Evolutionary conservation across 1,284 basidiomycete genomes (phyloP).

Genomic region (Cryptococcus amylolentus): DNA sequence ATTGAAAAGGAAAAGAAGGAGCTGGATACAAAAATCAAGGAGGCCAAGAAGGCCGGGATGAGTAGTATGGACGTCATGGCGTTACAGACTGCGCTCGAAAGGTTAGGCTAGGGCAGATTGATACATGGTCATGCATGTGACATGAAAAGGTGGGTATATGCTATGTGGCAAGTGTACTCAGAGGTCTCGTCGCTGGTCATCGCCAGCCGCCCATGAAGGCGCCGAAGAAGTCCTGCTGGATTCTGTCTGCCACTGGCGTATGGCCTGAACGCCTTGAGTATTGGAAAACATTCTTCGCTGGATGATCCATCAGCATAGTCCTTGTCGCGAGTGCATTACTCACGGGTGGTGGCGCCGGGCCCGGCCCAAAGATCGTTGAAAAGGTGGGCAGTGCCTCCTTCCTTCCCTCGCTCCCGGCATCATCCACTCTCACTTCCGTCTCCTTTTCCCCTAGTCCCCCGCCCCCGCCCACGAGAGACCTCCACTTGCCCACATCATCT

Average conservation of each 20-base stretch:
- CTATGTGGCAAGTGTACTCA: background rate
- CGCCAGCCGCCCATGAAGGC: constrained; percentile 4
- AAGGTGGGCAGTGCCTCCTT: constrained; percentile 1
- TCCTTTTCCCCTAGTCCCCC: background rate
- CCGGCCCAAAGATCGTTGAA: constrained; percentile 7
- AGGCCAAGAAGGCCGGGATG: constrained; percentile 29
- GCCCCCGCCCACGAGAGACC: background rate
- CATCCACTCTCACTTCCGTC: background rate
- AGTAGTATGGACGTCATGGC: constrained; percentile 8
- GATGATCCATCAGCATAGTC: background rate
- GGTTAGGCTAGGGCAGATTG: constrained; percentile 3
- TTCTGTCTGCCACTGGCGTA: background rate
- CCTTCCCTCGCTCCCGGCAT: background rate
- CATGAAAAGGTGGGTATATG: background rate
- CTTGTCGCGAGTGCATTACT: background rate
- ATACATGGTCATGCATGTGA: background rate
- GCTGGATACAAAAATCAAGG: constrained; percentile 21
- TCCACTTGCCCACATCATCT: background rate
- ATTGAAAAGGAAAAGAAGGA: constrained; percentile 35
- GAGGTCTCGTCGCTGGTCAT: constrained; percentile 1
- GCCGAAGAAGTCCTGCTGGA: background rate
- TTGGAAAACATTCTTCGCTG: constrained; percentile 7
- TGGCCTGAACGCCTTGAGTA: background rate
- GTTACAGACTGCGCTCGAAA: constrained; percentile 16
- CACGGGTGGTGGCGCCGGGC: constrained; percentile 7